These are phyloP conservation scores for Pholiota molesta DNA, from an alignment of 768 basidiomycete species.

Conservation along the genomic window DNA sequence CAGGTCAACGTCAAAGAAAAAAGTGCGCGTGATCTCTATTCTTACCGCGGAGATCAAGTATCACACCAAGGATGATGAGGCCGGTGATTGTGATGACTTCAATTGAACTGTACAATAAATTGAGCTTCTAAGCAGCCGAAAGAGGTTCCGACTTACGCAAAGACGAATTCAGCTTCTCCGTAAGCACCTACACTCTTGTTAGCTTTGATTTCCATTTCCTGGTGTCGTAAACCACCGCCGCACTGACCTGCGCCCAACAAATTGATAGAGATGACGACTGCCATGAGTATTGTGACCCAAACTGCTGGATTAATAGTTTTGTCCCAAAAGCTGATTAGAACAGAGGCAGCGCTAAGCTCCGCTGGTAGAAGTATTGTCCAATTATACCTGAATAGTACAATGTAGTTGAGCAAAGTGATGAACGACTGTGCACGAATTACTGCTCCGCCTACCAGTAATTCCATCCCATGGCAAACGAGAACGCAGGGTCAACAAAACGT, in stretches of 20 bases:
- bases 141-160: slow-evolving; percentile 55
- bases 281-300: slow-evolving; percentile 81
- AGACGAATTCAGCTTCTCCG: slow-evolving; percentile 85
- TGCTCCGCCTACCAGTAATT: slow-evolving; percentile 42
- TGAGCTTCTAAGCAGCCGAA: not conserved
- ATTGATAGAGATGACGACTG: slow-evolving; percentile 79
- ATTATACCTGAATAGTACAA: slow-evolving; percentile 27
- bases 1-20: not conserved
- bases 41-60: slow-evolving; percentile 79
- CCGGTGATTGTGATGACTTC: slow-evolving; percentile 88
- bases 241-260: slow-evolving; percentile 63
- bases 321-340: slow-evolving; percentile 79
- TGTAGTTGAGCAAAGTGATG: not conserved
- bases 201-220: not conserved
- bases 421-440: not conserved
- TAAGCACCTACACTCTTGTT: slow-evolving; percentile 53
- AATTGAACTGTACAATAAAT: slow-evolving; percentile 54
- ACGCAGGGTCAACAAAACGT: slow-evolving; percentile 78
- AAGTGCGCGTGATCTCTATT: not conserved
- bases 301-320: slow-evolving; percentile 59
- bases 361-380: slow-evolving; percentile 73
- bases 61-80: slow-evolving; percentile 66
- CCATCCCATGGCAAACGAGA: slow-evolving; percentile 63
- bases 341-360: slow-evolving; percentile 73
- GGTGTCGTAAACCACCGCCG: not conserved